Percentiles rank a stretch among this genome's conserved stretches.
phyloP scores from a whole-genome alignment of 108 stramenopile species.

The Craspedostauros australis region DNA sequence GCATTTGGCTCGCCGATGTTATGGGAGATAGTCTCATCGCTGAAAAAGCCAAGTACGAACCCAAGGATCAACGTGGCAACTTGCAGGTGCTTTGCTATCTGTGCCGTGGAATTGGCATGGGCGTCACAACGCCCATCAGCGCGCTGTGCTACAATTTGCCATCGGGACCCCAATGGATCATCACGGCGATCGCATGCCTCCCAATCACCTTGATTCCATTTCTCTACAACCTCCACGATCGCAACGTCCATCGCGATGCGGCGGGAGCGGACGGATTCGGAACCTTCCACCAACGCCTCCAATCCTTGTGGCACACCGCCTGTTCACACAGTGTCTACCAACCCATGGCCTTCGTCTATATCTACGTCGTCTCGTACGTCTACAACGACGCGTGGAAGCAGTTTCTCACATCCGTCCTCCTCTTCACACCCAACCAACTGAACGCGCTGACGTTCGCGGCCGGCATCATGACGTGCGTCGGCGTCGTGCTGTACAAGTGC shows the following conservation, averaged over 20 bases:
- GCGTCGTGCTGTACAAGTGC: conserved; percentile 51
- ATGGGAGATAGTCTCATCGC: conserved; percentile 57
- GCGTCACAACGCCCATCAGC: conserved; percentile 65
- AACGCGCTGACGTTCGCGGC: conserved; percentile 44
- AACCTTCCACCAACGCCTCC: too few relatives aligned
- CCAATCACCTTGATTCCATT: too few relatives aligned
- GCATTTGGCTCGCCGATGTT: conserved; percentile 54
- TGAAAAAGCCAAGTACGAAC: conserved; percentile 41
- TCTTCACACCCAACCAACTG: conserved; percentile 45
- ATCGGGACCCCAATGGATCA: too few relatives aligned
- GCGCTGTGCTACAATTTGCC: conserved; percentile 47
- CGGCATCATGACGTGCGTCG: conserved; percentile 39
- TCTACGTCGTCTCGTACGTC: background rate
- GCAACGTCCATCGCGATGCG: background rate
- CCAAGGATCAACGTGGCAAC: conserved; percentile 34
- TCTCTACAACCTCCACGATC: background rate
- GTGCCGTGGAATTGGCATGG: conserved; percentile 62
- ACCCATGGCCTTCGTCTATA: background rate
- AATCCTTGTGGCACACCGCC: background rate
- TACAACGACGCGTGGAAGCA: conserved; percentile 58
- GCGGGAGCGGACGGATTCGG: too few relatives aligned
- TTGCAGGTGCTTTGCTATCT: conserved; percentile 53
- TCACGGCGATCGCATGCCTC: too few relatives aligned
- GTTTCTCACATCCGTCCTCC: conserved; percentile 41
- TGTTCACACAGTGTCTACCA: background rate